Base-by-base conservation (phyloP, 179 eudicot species). In the Sideroxylon spinosum region DNA sequence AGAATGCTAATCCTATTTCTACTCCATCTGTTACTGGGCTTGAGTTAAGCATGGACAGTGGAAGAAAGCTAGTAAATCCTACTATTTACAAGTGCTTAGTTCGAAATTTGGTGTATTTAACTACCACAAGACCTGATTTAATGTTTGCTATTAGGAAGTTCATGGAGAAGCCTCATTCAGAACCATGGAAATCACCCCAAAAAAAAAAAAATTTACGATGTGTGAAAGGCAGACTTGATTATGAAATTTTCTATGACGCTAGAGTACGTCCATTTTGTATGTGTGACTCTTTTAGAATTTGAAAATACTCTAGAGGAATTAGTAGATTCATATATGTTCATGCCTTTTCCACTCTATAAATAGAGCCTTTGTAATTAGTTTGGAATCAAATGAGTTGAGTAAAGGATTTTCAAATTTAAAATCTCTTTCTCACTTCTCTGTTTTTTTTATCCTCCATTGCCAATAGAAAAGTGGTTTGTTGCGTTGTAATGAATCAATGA, bases 191-290 rank as follows among this genome's bases (percentile, higher is more conserved):
- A 28, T 6, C 7, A n/a, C n/a, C n/a, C n/a, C n/a, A n/a, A 0
- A 7, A 1, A 10, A 44, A 44, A 49, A 37, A 56, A 49, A 17
- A 46, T 46, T 44, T 70, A 7, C 0, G 9, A 67, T 46, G 46
- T 70, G 37, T 3, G 37, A 29, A 29, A 29, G 37, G 37, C 37
- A 29, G 2, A 29, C 0, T 72, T 50, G 61, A 72, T 53, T 72
- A 72, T 53, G 60, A 20, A 6, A 72, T 50, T 22, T 72, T 72
- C 29, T 72, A 48, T 72, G 59, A 72, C 19, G 75, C 17, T 3
- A 2, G 49, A 22, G 75, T 29, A n/a, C n/a, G n/a, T 29, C 3
- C 3, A 3, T 37, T 37, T 37, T 37, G 44, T 37, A 37, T 37
- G 5, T 1, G 37, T 29, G 37, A 29, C 37, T 29, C 37, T 29